phyloP scores from a whole-genome alignment of 2,329 filamentous ascomycete genomes.

The Colletotrichum chrysophilum region DNA sequence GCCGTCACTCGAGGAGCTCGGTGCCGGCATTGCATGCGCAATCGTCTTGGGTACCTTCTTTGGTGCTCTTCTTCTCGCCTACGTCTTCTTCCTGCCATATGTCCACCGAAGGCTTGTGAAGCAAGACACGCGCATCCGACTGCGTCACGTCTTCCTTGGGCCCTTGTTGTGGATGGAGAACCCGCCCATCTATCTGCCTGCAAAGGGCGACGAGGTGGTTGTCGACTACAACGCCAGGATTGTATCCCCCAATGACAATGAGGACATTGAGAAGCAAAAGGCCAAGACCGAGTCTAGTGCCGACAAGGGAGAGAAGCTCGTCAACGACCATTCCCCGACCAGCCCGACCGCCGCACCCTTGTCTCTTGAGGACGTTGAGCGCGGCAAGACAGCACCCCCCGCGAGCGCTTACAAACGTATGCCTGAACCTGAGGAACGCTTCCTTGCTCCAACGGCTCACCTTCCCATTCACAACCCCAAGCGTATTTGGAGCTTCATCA shows the following conservation, averaged over 20 bases:
- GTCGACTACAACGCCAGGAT: constrained; percentile 12
- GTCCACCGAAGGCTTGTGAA: constrained; percentile 37
- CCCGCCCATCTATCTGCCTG: constrained; percentile 27
- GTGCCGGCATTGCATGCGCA: constrained; percentile 31
- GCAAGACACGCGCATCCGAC: constrained; percentile 34
- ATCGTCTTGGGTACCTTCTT: constrained; percentile 34
- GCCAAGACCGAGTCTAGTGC: neutral
- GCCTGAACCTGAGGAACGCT: constrained; percentile 37
- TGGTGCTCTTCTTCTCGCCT: constrained; percentile 32
- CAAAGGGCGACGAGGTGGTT: constrained; percentile 28
- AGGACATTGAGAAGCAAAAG: neutral
- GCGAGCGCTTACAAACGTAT: constrained; percentile 39
- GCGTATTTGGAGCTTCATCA: constrained; percentile 23
- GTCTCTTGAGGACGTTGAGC: constrained; percentile 33
- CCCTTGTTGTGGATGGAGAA: constrained; percentile 35
- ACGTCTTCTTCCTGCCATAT: constrained; percentile 40
- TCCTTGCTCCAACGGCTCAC: constrained; percentile 17
- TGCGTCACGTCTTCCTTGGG: constrained; percentile 39
- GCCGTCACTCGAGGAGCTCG: constrained; percentile 35
- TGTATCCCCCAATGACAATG: no score
- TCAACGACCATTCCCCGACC: neutral
- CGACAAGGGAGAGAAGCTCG: constrained; percentile 13
- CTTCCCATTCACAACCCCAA: constrained; percentile 22
- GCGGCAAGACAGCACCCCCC: constrained; percentile 29
- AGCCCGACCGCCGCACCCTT: neutral